Percentiles rank a stretch among this genome's conserved stretches.
Conservation (phyloP, 148 eudicot species). For the Chenopodium album region DNA sequence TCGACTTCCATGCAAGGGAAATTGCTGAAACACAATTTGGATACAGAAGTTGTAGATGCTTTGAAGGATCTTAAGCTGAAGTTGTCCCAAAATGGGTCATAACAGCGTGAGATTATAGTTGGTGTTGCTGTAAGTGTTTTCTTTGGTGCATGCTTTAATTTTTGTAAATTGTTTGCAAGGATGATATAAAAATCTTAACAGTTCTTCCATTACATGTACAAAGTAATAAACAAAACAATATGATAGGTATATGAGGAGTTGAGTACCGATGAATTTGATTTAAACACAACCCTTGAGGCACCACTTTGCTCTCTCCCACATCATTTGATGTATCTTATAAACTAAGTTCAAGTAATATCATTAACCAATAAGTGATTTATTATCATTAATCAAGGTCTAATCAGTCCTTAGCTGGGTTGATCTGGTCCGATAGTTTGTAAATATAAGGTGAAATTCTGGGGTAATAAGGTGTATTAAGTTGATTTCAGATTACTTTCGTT, state of each 20-base stretch:
- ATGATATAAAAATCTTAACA: background rate
- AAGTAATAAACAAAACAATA: background rate
- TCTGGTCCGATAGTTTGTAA: too few relatives aligned
- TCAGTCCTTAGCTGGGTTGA: too few relatives aligned
- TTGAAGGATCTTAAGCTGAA: conserved; percentile 79
- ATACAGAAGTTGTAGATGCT: conserved; percentile 80
- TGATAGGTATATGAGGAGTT: background rate
- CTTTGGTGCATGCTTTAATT: background rate
- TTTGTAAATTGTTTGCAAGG: background rate
- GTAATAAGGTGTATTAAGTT: too few relatives aligned
- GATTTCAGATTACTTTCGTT: background rate
- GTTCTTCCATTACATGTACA: background rate
- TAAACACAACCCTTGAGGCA: background rate
- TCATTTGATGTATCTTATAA: background rate
- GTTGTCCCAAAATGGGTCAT: conserved; percentile 49
- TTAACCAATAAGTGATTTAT: background rate
- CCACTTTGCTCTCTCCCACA: background rate
- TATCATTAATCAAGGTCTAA: background rate
- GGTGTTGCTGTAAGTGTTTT: conserved; percentile 9
- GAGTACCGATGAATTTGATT: background rate
- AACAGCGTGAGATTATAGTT: conserved; percentile 19
- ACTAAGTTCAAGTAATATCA: background rate
- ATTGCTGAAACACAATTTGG: conserved; percentile 85
- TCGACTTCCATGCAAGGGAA: conserved; percentile 86
- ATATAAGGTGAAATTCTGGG: too few relatives aligned